Evolutionary conservation across 768 basidiomycete genomes (phyloP), one percentile per base, ranked within the genome.

Genomic region (Calocera cornea): DNA sequence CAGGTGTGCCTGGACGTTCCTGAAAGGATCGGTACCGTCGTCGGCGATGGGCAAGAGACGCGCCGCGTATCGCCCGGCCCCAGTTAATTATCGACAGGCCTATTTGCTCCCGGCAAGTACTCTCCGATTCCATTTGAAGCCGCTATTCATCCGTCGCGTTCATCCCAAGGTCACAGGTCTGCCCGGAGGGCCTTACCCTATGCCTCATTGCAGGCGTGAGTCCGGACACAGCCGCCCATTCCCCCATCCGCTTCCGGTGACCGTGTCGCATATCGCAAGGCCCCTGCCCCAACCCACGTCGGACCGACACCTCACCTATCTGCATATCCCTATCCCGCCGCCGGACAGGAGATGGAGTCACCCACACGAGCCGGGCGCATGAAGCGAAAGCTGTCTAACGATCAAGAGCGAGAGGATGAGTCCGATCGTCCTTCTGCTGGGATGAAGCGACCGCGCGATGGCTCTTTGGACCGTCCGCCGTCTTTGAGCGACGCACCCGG

Each of bases 371-470:
- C 54, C 31, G 54, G 54, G 31, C 27, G 54, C 24, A 60, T 60
- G 54, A 60, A 60, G 27, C 54, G 54, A 60, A 60, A 60, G 54
- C 54, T 60, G 5, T 60, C 54, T 2, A 60, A 60, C 31, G 54
- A 60, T 2, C 54, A 60, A 33, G 54, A 60, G 19, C 11, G 54
- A 33, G 54, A 60, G 11, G 54, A 60, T 33, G 54, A 60, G 31
- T 2, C 54, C 8, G 31, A 10, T 5, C 54, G 54, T 29, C 54
- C 54, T 29, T 11, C 54, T 8, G 54, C 54, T 16, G 54, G 54
- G 19, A 60, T 33, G 31, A 60, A 60, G 54, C 24, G 54, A 33
- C 54, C 54, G 24, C 54, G 54, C 5, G 54, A 60, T 31, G 54
- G 54, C 14, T 60, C 54, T 7, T 10, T 60, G 5, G 54, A 60